A percentile compares a stretch with the other conserved stretches of the same genome.
Conservation (phyloP, 306 rosid species). For the Hippophae gyantsensis region DNA sequence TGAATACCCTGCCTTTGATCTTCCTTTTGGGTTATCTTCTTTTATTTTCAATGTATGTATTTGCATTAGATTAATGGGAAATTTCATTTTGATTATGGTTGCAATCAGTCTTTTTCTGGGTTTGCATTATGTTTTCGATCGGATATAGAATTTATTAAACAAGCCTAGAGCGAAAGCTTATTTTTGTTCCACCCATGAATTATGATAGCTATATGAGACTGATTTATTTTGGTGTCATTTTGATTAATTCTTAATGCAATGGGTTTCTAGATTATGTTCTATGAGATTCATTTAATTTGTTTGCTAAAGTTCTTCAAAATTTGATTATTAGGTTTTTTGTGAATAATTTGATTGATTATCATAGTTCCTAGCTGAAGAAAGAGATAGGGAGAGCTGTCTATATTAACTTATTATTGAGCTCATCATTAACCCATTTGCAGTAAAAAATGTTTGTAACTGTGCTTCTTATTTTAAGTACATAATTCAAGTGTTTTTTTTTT, state of each 20-base stretch:
- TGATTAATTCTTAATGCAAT: too few species aligned
- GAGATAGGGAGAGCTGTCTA: not conserved
- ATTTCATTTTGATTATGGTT: not conserved
- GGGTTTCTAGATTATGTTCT: too few species aligned
- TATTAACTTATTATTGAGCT: not conserved
- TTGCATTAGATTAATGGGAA: conserved; percentile 10
- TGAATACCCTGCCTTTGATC: not conserved
- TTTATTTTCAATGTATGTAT: not conserved
- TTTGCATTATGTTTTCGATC: conserved; percentile 13
- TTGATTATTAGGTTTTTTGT: too few species aligned
- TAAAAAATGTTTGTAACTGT: not conserved
- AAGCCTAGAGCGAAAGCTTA: not conserved
- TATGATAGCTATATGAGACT: too few species aligned
- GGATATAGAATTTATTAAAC: not conserved
- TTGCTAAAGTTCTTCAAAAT: too few species aligned
- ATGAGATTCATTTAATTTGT: too few species aligned
- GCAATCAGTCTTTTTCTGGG: conserved; percentile 11
- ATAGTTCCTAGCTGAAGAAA: not conserved
- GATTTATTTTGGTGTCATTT: too few species aligned
- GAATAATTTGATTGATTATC: too few species aligned
- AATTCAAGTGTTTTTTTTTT: not conserved
- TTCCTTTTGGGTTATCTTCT: not conserved
- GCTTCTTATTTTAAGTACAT: not conserved
- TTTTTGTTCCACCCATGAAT: not conserved
- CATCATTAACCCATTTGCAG: not conserved